These are phyloP conservation scores for Glomus cerebriforme DNA, from an alignment of 192 early-diverging fungal genomes.

Conservation along the genomic window DNA sequence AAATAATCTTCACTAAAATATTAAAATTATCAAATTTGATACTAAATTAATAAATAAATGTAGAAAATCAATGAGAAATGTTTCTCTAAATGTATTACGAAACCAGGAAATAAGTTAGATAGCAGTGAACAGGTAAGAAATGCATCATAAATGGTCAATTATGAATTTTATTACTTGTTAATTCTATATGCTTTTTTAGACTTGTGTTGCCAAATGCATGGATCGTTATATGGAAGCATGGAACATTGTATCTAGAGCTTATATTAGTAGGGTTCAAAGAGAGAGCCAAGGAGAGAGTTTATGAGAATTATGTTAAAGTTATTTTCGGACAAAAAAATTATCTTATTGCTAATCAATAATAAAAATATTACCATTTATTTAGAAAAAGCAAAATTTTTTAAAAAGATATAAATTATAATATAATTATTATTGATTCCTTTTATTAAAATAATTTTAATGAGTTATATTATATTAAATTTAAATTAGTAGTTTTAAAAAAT, in stretches of 20 bases:
- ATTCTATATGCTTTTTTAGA: conserved; percentile 35
- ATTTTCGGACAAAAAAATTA: too few species aligned
- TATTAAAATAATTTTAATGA: too few species aligned
- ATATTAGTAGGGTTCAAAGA: conserved; percentile 71
- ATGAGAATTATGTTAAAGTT: neutral
- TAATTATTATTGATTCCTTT: too few species aligned
- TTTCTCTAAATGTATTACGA: conserved; percentile 78
- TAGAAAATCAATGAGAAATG: conserved; percentile 90
- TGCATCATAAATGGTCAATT: neutral
- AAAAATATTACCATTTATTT: too few species aligned
- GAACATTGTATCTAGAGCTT: conserved; percentile 79
- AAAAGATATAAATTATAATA: too few species aligned
- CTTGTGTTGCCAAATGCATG: conserved; percentile 78
- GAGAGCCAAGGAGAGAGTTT: conserved; percentile 46
- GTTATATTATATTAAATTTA: too few species aligned
- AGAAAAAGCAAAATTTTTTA: too few species aligned
- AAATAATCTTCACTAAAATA: neutral
- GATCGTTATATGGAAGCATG: conserved; percentile 89
- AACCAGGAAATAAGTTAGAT: conserved; percentile 70
- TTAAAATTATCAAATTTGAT: neutral
- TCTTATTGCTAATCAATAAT: too few species aligned
- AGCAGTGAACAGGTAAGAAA: conserved; percentile 66
- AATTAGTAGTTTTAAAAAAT: too few species aligned
- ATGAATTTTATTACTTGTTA: neutral
- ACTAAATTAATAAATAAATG: neutral